Conservation (phyloP, 1,139 yeast species). For the Scheffersomyces stambukii region DNA sequence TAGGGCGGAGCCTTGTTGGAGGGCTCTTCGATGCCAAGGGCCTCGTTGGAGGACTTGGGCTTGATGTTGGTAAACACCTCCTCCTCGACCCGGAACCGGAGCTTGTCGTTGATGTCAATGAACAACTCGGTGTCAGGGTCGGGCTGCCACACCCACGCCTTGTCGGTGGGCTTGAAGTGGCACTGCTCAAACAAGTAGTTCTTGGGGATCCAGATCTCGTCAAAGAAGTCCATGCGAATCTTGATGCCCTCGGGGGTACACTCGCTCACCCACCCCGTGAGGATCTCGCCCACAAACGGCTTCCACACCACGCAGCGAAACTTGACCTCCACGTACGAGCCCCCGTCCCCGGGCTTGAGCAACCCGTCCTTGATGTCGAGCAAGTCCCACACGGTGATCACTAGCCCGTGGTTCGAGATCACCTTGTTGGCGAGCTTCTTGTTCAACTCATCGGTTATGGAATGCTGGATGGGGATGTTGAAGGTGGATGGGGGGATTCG, state of each 20-base stretch:
- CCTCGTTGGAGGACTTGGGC: slow-evolving; percentile 63
- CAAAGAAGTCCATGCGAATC: slow-evolving; percentile 80
- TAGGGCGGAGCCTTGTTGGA: slow-evolving; percentile 61
- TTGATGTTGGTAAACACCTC: slow-evolving; percentile 80
- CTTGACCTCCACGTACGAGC: slow-evolving; percentile 69
- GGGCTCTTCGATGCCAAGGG: slow-evolving; percentile 26
- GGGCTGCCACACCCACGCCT: slow-evolving; percentile 92
- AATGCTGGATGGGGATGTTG: slow-evolving; percentile 62
- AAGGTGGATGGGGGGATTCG: slow-evolving; percentile 87
- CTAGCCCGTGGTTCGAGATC: slow-evolving; percentile 78
- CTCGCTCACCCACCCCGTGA: slow-evolving; percentile 90
- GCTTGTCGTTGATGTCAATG: slow-evolving; percentile 85
- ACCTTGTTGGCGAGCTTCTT: slow-evolving; percentile 82
- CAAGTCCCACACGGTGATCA: slow-evolving; percentile 80
- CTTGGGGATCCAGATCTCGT: slow-evolving; percentile 86
- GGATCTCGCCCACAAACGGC: slow-evolving; percentile 91
- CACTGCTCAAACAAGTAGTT: slow-evolving; percentile 77
- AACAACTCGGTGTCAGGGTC: slow-evolving; percentile 70
- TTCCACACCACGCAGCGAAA: slow-evolving; percentile 82
- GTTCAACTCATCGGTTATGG: slow-evolving; percentile 78
- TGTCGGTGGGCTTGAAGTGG: slow-evolving; percentile 65
- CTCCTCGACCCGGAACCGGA: slow-evolving; percentile 85
- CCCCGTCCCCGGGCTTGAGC: slow-evolving; percentile 95
- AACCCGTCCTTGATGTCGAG: slow-evolving; percentile 79
- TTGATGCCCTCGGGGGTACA: slow-evolving; percentile 85